phyloP scores from a whole-genome alignment of 495 filamentous ascomycete genomes.

The Aspergillus conjunctus region DNA sequence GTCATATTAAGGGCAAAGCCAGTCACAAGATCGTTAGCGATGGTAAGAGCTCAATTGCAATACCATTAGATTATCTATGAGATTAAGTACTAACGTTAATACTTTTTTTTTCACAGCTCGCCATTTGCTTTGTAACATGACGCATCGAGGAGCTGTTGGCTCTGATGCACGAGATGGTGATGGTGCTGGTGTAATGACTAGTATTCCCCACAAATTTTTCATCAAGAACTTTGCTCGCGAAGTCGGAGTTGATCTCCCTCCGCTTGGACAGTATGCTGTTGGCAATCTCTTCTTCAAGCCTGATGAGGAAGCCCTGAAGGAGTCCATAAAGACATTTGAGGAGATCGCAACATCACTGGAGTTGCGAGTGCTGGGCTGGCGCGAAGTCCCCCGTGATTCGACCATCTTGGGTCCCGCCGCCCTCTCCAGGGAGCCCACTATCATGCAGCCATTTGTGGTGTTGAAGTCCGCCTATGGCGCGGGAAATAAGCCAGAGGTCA shows the following conservation, averaged over 20 bases:
- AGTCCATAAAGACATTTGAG: slow-evolving; percentile 87
- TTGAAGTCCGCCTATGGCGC: slow-evolving; percentile 81
- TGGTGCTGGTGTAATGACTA: slow-evolving; percentile 98
- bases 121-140: slow-evolving; percentile 99
- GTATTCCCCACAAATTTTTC: slow-evolving; percentile 98
- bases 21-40: slow-evolving; percentile 99
- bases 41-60: slow-evolving; percentile 63
- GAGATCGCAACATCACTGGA: slow-evolving; percentile 86
- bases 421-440: slow-evolving; percentile 88
- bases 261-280: slow-evolving; percentile 91
- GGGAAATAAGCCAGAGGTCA: slow-evolving; percentile 78
- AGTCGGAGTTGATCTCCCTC: slow-evolving; percentile 81
- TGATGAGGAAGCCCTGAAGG: slow-evolving; percentile 79
- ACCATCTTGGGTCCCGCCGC: slow-evolving; percentile 92
- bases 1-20: slow-evolving; percentile 94
- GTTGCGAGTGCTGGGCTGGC: slow-evolving; percentile 93
- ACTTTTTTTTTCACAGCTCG: slow-evolving; percentile 58
- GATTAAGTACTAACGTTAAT: background rate
- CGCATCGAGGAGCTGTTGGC: slow-evolving; percentile 96
- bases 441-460: slow-evolving; percentile 96
- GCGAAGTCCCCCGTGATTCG: slow-evolving; percentile 91
- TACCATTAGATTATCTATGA: background rate
- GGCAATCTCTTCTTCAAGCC: slow-evolving; percentile 99
- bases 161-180: slow-evolving; percentile 98
- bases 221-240: slow-evolving; percentile 96